Evolutionary conservation across 371 early-diverging fungal species (phyloP), one percentile per base, ranked within the genome.

Genomic region (Lichtheimia corymbifera): DNA sequence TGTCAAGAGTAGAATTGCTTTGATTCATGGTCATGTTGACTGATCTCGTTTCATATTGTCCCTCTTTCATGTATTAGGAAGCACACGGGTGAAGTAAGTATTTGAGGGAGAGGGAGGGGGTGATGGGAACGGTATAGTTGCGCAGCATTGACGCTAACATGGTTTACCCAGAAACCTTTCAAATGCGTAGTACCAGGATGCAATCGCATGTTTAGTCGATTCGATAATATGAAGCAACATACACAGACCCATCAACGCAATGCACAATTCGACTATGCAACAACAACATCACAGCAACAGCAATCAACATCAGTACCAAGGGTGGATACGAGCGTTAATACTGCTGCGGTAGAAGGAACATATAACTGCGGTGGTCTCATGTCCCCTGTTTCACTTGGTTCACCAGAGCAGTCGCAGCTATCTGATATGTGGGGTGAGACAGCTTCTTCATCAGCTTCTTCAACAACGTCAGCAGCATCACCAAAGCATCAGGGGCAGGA

Each of bases 211-310:
- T 85, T 85, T 57, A 85, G 85, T 62, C 80, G 85, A 0, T 83
- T 79, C 50, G 85, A 85, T 61, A 85, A 85, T 61, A 85, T 85
- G 85, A 85, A 83, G 70, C 85, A 85, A 55, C 85, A 85, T 52
- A 85, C 83, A 5, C 83, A 83, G 27, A 85, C 83, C 0, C 85
- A 85, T 41, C 55, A 42, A 45, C 61, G 44, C 17, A 53, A 53
- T 24, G 11, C 35, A 35, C 35, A 15, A 47, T 47, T 22, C 47
- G 47, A 47, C 22, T n/a, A 22, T 22, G 47, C 35, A 35, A 35
- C 35, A 35, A 35, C 49, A 50, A 18, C 58, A 45, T 17, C 59
- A 40, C 53, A 45, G 11, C 61, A 61, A 20, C 42, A 61, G 14
- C 41, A 53, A 22, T 13, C 55, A 55, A 14, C 55, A 35, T 13